phyloP scores from a whole-genome alignment of 495 filamentous ascomycete genomes.

The Hypomontagnella monticulosa region DNA sequence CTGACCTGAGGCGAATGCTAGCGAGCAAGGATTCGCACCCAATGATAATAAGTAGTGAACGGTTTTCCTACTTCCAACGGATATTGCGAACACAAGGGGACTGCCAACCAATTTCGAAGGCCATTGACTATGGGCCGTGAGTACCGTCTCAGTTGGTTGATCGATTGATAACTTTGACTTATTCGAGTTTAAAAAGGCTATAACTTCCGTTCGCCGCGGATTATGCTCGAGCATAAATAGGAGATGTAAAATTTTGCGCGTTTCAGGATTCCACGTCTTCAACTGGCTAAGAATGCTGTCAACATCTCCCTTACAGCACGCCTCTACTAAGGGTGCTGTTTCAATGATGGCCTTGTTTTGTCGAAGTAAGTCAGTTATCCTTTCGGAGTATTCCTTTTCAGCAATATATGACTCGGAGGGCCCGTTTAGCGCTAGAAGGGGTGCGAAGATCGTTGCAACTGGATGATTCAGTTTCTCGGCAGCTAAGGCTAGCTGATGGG shows the following conservation, averaged over 20 bases:
- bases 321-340: conserved; percentile 8
- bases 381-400: conserved; percentile 1
- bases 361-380: conserved; percentile 6
- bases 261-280: too few relatives aligned
- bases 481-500: conserved; percentile 32
- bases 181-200: too few relatives aligned
- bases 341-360: conserved; percentile 6
- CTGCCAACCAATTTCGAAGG: conserved; percentile 42
- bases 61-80: conserved; percentile 19
- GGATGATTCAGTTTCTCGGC: conserved; percentile 38
- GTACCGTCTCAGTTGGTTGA: conserved; percentile 11
- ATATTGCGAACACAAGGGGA: conserved; percentile 42
- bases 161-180: conserved; percentile 30
- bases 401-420: too few relatives aligned
- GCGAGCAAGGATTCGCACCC: conserved; percentile 25
- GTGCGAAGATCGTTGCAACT: conserved; percentile 29
- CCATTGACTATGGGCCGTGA: conserved; percentile 39
- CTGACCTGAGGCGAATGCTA: conserved; percentile 16
- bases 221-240: too few relatives aligned
- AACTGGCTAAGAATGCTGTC: conserved; percentile 16
- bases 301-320: conserved; percentile 24
- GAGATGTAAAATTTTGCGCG: too few relatives aligned
- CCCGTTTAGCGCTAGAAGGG: too few relatives aligned
- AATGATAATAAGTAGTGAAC: conserved; percentile 33
- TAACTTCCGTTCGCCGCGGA: too few relatives aligned